A percentile compares a stretch with the other conserved stretches of the same genome.
Conservation (phyloP, 75 land plant species). For the Pinus taeda region DNA sequence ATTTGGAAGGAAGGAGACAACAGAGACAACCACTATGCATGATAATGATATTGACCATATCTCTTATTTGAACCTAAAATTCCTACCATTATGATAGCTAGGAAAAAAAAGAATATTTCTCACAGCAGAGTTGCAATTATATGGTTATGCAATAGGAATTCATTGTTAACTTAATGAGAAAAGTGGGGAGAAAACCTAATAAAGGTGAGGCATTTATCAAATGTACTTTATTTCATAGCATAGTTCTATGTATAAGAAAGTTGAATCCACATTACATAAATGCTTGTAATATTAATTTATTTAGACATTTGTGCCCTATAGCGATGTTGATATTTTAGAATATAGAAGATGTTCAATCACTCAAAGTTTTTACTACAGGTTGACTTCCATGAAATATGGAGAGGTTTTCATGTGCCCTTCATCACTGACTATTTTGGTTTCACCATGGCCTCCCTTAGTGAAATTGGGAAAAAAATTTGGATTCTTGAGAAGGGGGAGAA, state of each 20-base stretch:
- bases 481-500: constrained; percentile 89
- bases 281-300: background rate
- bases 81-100: too few relatives aligned
- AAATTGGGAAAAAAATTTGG: constrained; percentile 73
- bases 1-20: too few relatives aligned
- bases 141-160: too few relatives aligned
- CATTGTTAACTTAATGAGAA: background rate
- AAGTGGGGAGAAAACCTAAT: background rate
- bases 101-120: too few relatives aligned
- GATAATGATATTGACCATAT: too few relatives aligned
- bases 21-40: too few relatives aligned
- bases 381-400: constrained; percentile 93
- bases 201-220: background rate
- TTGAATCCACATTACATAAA: background rate
- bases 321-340: background rate
- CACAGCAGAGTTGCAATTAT: too few relatives aligned
- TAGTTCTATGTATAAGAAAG: too few relatives aligned
- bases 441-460: constrained; percentile 93
- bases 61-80: too few relatives aligned
- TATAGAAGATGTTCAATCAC: background rate
- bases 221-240: background rate
- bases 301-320: too few relatives aligned
- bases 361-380: constrained; percentile 50
- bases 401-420: constrained; percentile 79
- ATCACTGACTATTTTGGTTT: constrained; percentile 97